Percentiles rank a stretch among this genome's conserved stretches.
Conservation (phyloP, 139 green algal species). For the Ulvella scutata region DNA sequence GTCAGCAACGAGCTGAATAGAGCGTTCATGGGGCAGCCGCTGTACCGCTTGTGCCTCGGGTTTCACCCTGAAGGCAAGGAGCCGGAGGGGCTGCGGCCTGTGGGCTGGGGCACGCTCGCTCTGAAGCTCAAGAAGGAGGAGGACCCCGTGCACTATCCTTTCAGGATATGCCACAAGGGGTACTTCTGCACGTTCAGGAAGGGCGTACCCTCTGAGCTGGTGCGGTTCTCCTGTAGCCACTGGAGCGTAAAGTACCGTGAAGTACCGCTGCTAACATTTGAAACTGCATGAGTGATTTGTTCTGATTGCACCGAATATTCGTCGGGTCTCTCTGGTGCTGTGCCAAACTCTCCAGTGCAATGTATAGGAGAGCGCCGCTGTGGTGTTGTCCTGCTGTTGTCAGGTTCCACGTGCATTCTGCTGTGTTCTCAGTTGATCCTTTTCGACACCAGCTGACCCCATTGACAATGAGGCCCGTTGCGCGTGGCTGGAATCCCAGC, state of each 20-base stretch:
- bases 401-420: no score
- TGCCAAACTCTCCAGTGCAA: neutral
- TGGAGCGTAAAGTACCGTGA: neutral
- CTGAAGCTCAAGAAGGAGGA: neutral
- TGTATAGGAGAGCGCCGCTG: neutral
- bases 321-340: neutral
- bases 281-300: neutral
- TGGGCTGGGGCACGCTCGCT: neutral
- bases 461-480: no score
- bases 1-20: neutral
- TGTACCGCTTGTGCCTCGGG: slow-evolving; percentile 2
- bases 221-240: neutral
- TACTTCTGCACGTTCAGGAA: neutral
- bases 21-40: neutral
- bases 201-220: neutral
- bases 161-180: slow-evolving; percentile 2
- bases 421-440: no score
- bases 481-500: no score
- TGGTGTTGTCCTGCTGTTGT: no score
- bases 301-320: neutral
- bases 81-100: neutral
- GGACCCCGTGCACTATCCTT: neutral
- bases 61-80: neutral
- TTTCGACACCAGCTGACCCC: no score
- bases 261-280: neutral